Evolutionary conservation across 768 basidiomycete genomes (phyloP), one percentile per base, ranked within the genome.

Genomic region (Neoboletus subvelutipes): DNA sequence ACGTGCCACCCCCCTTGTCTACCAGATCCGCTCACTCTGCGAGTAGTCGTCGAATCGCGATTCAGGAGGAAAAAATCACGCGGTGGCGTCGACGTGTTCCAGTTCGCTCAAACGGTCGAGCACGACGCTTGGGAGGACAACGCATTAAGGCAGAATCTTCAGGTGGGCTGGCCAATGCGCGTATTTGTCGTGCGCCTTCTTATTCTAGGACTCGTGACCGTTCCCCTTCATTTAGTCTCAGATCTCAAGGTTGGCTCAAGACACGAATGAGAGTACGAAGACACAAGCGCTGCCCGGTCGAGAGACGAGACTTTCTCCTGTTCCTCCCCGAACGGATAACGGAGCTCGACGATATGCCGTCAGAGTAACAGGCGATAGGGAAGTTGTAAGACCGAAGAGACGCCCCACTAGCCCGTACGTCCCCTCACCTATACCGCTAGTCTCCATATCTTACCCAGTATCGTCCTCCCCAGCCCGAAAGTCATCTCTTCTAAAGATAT

Each of bases 81-180:
- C 10, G 76, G 72, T 28, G 76, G 71, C 3, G 20, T 79, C 28
- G 85, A 85, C 42, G 80, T 92, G 28, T 92, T 92, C 63, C 85
- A 91, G 67, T 91, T 90, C 70, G 88, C 88, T 0, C 85, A 86
- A 64, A 92, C 90, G 0, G 84, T 92, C 20, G 90, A 92, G 61
- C 74, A 79, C 28, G 79, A 78, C 34, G 82, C 77, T 31, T 92
- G 88, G 88, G 76, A 86, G 42, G 83, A 89, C 67, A 81, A 79
- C 45, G 69, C 74, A 57, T 70, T 74, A 50, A 79, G 83, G 62
- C 80, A 80, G 64, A 81, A 77, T 40, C 79, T 92, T 18, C 83
- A 90, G 77, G 90, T 88, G 50, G 12, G 75, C 67, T 34, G 17
- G 28, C 39, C 18, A n/a, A 10, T 24, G 9, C 45, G 6, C 33